Evolutionary conservation across 495 filamentous ascomycete species (phyloP), one percentile per base, ranked within the genome.

Genomic region (Trichoderma gamsii): DNA sequence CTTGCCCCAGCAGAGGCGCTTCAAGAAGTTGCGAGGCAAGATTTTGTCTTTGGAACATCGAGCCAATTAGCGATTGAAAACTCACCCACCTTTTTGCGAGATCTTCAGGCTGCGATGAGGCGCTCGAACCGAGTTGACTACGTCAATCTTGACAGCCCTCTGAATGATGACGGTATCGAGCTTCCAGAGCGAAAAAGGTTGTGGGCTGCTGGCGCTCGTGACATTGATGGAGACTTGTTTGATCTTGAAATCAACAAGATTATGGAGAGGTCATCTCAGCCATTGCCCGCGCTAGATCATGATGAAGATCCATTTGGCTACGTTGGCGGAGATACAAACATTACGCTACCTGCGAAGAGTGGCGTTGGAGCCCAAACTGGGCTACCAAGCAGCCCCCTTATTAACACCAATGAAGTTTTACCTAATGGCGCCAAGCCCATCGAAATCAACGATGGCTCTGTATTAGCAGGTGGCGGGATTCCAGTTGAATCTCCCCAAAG

Each of bases 41-140:
- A 93, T 69, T 88, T 97, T 70, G 77, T 97, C 2, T 98, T 98
- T 76, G 94, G 93, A 18, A 97, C 92, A 1, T 96, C 90, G 21
- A 97, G 93, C 76, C 94, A 98, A 75, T 79, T 98, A 21, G 90
- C 90, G 63, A 81, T 82, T 66, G 89, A 92, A 46, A 87, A 92
- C 64, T 91, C 91, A 0, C 89, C 91, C 3, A 81, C 82, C 3
- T 82, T 87, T 6, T 78, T 93, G 4, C 82, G 85, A 65, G 85
- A 93, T 64, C 79, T 90, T 43, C 91, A 93, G 67, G 76, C 84
- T 71, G 90, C 90, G 21, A 88, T 94, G 68, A 80, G 80, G 68
- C 81, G 82, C 65, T 94, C 91, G 0, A 83, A 82, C 52, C 71
- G 77, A 32, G 52, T 74, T 0, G 76, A 81, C 49, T 75, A 76